A percentile compares a stretch with the other conserved stretches of the same genome.
Conservation (phyloP, 257 asterid species). For the Buddleja alternifolia region DNA sequence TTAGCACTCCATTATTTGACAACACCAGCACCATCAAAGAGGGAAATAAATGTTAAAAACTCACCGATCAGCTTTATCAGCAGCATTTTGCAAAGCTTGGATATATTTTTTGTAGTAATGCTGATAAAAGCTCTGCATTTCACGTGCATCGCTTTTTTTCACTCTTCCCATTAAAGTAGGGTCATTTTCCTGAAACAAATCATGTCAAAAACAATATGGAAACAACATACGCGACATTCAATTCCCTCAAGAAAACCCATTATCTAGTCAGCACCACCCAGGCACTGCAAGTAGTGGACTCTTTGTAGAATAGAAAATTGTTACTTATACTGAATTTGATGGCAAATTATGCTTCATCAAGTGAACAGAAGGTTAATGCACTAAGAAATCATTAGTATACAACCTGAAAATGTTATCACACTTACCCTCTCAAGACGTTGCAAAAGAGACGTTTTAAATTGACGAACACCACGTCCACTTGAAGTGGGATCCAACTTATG, state of each 20-base stretch:
- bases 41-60: conserved; percentile 30
- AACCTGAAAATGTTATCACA: neutral
- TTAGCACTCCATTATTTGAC: conserved; percentile 11
- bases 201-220: conserved; percentile 15
- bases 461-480: conserved; percentile 99
- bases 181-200: conserved; percentile 83
- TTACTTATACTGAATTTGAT: neutral
- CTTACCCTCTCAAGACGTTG: conserved; percentile 93
- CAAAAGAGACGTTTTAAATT: conserved; percentile 93
- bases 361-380: neutral
- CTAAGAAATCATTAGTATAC: neutral
- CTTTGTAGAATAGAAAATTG: neutral
- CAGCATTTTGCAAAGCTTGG: conserved; percentile 98
- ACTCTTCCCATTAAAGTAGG: conserved; percentile 97
- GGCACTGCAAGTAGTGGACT: neutral
- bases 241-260: neutral
- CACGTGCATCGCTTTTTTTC: conserved; percentile 98
- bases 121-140: conserved; percentile 99
- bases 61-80: conserved; percentile 98
- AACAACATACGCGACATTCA: neutral
- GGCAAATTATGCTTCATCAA: conserved; percentile 10
- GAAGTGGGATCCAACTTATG: conserved; percentile 95
- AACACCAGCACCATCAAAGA: conserved; percentile 20
- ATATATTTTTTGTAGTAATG: conserved; percentile 96
- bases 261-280: neutral